Evolutionary conservation across 2,329 filamentous ascomycete genomes (phyloP).

Genomic region (Harringtonia lauricola): DNA sequence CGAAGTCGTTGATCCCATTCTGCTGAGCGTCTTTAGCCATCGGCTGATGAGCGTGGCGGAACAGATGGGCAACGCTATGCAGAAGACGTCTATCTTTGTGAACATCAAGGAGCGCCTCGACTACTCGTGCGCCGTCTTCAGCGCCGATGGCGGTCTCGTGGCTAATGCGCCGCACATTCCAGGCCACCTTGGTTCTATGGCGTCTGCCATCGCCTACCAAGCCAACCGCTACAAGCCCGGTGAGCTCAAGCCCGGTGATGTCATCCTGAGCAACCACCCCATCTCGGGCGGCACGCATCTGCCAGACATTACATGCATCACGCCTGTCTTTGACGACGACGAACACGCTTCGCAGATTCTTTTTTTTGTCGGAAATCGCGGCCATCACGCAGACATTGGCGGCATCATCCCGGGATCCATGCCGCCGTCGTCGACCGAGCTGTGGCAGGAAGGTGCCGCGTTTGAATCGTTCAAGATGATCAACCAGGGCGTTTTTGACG

Average conservation of each 20-base stretch:
- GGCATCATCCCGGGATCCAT: constrained; percentile 73
- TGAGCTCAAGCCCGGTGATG: constrained; percentile 66
- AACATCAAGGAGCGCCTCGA: constrained; percentile 77
- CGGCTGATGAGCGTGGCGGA: constrained; percentile 59
- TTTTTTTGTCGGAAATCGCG: constrained; percentile 71
- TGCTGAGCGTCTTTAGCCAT: constrained; percentile 69
- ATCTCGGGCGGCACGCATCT: constrained; percentile 76
- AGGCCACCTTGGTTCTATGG: constrained; percentile 73
- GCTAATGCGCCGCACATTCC: constrained; percentile 72
- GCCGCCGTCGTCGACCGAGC: constrained; percentile 60
- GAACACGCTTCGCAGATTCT: constrained; percentile 60
- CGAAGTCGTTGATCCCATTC: constrained; percentile 59
- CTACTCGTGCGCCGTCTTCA: constrained; percentile 73
- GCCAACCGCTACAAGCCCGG: constrained; percentile 68
- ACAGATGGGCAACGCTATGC: constrained; percentile 61
- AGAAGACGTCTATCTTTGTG: constrained; percentile 70
- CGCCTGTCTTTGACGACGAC: constrained; percentile 57
- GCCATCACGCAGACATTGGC: constrained; percentile 76
- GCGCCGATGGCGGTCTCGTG: constrained; percentile 61
- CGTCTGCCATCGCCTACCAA: constrained; percentile 69
- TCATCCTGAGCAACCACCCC: constrained; percentile 73
- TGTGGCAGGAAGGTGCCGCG: constrained; percentile 52
- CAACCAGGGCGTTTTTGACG: constrained; percentile 62
- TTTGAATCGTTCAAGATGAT: constrained; percentile 53
- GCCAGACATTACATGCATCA: constrained; percentile 71